Conservation (phyloP, 2,329 filamentous ascomycete genomes). For the Colletotrichum aenigma region DNA sequence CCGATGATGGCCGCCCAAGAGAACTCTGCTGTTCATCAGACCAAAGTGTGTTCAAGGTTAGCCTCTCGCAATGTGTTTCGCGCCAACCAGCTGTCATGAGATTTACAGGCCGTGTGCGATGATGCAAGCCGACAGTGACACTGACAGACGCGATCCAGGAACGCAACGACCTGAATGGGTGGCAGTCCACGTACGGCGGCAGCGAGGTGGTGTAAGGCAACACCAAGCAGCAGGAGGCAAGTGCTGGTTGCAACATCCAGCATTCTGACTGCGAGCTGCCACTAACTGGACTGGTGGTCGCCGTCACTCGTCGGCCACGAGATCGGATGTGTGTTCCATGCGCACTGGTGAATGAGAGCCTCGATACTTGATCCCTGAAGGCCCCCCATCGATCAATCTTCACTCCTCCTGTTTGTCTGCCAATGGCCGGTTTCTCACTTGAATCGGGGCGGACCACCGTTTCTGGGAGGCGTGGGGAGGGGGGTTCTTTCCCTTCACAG, state of each 20-base stretch:
- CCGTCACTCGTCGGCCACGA: not conserved
- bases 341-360: not conserved
- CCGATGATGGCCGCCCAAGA: not conserved
- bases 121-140: not conserved
- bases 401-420: not conserved
- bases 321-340: too few relatives aligned
- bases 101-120: not conserved
- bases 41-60: not conserved
- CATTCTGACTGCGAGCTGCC: not conserved
- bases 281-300: too few relatives aligned
- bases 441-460: not conserved
- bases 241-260: not conserved
- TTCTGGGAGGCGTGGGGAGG: not conserved
- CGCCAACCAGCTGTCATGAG: not conserved
- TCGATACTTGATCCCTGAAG: slow-evolving; percentile 9
- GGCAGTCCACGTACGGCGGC: not conserved
- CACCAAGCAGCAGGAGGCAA: not conserved
- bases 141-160: not conserved
- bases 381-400: not conserved
- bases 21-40: not conserved
- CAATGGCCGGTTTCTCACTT: not conserved
- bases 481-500: not conserved
- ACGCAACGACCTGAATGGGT: not conserved
- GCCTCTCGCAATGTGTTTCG: not conserved
- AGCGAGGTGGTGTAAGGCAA: not conserved